phyloP scores from a whole-genome alignment of 78 protist species.

The Dictyostelium intermedium region DNA sequence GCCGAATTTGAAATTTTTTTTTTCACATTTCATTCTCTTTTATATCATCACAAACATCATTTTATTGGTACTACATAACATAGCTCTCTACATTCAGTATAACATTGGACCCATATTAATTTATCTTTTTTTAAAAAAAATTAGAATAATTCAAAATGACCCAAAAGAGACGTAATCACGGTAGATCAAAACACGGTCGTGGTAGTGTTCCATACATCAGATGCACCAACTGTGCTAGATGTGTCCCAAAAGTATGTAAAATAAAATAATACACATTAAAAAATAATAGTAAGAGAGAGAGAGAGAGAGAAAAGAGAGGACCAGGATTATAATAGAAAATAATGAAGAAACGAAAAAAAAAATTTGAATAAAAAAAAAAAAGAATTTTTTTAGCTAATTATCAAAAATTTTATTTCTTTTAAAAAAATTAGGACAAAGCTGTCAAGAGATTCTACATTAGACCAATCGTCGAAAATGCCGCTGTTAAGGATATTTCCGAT shows the following conservation, averaged over 20 bases:
- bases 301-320: not conserved
- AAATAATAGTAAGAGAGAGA: not conserved
- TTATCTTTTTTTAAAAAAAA: not conserved
- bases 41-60: not conserved
- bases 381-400: not conserved
- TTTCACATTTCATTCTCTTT: not conserved
- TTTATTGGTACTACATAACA: not conserved
- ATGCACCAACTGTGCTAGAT: constrained; percentile 98
- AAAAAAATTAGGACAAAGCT: constrained; percentile 94
- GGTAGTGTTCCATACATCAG: constrained; percentile 93
- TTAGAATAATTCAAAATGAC: constrained; percentile 85
- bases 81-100: not conserved
- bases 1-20: not conserved
- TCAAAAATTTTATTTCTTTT: not conserved
- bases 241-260: constrained; percentile 91
- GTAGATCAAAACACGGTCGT: constrained; percentile 96
- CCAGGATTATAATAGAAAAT: not conserved
- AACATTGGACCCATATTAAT: not conserved
- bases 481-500: constrained; percentile 94
- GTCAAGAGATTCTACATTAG: constrained; percentile 96
- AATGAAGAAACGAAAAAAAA: not conserved
- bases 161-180: constrained; percentile 96
- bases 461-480: constrained; percentile 97
- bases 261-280: not conserved
- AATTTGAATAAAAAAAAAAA: not conserved